phyloP scores from a whole-genome alignment of 768 basidiomycete species.

The Tricholoma matsutake region DNA sequence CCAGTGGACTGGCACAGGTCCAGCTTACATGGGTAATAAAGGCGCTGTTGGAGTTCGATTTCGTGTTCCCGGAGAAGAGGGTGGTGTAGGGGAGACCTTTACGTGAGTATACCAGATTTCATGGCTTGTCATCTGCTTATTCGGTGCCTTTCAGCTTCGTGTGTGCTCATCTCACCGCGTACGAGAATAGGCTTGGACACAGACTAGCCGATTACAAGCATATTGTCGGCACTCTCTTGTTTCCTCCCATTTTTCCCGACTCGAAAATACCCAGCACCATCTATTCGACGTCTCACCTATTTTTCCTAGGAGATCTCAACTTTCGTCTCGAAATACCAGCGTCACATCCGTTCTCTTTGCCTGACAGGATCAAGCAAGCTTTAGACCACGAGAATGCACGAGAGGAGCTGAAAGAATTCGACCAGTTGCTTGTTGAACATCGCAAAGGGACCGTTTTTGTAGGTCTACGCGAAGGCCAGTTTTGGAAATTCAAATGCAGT shows the following conservation, averaged over 20 bases:
- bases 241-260: slow-evolving; percentile 48
- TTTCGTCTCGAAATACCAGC: slow-evolving; percentile 74
- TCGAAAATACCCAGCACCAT: slow-evolving; percentile 52
- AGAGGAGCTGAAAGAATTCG: slow-evolving; percentile 63
- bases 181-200: slow-evolving; percentile 57
- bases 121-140: slow-evolving; percentile 2
- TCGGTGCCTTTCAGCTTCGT: slow-evolving; percentile 50
- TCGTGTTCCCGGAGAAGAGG: slow-evolving; percentile 56
- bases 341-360: slow-evolving; percentile 43
- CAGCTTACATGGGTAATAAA: slow-evolving; percentile 88
- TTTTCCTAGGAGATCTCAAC: slow-evolving; percentile 93
- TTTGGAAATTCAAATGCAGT: slow-evolving; percentile 87
- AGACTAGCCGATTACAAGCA: slow-evolving; percentile 79
- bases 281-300: slow-evolving; percentile 85
- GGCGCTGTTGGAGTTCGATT: slow-evolving; percentile 90
- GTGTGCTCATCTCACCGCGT: slow-evolving; percentile 87
- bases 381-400: slow-evolving; percentile 50
- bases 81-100: slow-evolving; percentile 66
- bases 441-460: slow-evolving; percentile 63
- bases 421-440: slow-evolving; percentile 66
- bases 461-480: slow-evolving; percentile 79
- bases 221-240: slow-evolving; percentile 79
- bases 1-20: slow-evolving; percentile 71
- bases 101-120: slow-evolving; percentile 57
- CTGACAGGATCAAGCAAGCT: slow-evolving; percentile 36